A percentile compares a stretch with the other conserved stretches of the same genome.
Conservation (phyloP, 2,329 filamentous ascomycete genomes). For the Clonostachys byssicola region DNA sequence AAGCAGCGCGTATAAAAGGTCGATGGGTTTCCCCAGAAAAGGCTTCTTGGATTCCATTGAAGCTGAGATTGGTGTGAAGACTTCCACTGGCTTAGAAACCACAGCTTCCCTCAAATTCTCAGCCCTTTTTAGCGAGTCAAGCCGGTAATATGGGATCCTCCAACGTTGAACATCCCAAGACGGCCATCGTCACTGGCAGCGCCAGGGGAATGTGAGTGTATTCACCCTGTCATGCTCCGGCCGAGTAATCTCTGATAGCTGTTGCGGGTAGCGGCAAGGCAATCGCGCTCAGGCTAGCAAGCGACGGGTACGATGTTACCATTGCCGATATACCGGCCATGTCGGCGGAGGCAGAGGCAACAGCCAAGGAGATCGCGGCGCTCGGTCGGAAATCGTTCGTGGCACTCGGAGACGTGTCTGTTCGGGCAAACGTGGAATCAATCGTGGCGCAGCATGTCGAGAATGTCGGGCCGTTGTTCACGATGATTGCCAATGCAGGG, state of each 20-base stretch:
- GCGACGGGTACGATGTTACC: conserved; percentile 63
- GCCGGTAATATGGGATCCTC: too few relatives aligned
- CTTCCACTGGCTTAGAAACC: too few relatives aligned
- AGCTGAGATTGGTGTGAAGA: too few relatives aligned
- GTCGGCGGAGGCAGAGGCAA: conserved; percentile 40
- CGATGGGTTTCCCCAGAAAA: too few relatives aligned
- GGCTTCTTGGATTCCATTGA: too few relatives aligned
- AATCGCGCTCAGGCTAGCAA: conserved; percentile 58
- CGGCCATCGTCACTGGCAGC: not conserved
- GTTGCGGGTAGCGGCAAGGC: conserved; percentile 46
- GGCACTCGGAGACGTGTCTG: conserved; percentile 58
- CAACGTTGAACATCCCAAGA: not conserved
- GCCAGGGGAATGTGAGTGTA: not conserved
- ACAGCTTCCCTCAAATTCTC: too few relatives aligned
- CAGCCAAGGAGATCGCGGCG: conserved; percentile 44
- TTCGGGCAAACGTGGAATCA: conserved; percentile 39
- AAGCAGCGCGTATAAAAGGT: too few relatives aligned
- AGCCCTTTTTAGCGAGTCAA: too few relatives aligned
- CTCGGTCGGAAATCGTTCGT: conserved; percentile 49
- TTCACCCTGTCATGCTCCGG: not conserved
- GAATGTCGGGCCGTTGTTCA: conserved; percentile 44
- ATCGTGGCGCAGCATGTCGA: conserved; percentile 47
- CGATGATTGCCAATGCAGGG: conserved; percentile 56
- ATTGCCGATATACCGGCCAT: conserved; percentile 21
- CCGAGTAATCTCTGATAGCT: not conserved